Evolutionary conservation across 768 basidiomycete species (phyloP).

Genomic region (Dacryopinax primogenitus): DNA sequence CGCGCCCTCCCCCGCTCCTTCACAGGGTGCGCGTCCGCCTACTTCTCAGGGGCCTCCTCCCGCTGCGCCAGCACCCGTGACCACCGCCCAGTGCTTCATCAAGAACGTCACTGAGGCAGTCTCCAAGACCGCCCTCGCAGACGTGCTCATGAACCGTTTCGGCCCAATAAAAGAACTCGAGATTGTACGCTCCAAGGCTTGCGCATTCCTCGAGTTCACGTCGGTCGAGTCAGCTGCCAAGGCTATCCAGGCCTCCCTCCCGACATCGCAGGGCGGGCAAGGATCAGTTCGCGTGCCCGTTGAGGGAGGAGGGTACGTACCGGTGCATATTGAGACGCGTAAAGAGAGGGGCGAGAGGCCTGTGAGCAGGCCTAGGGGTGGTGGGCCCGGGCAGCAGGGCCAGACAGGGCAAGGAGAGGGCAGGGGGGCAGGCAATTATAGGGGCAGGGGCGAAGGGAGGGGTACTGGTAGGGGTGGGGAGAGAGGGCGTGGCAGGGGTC

Average conservation of each 20-base stretch:
- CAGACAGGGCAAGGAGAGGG: background rate
- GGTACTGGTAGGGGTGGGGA: background rate
- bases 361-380: slow-evolving; percentile 12
- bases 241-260: slow-evolving; percentile 66
- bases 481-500: background rate
- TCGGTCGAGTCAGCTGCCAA: slow-evolving; percentile 66
- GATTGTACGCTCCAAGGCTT: slow-evolving; percentile 75
- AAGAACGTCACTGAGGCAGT: slow-evolving; percentile 73
- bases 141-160: slow-evolving; percentile 47
- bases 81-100: slow-evolving; percentile 77
- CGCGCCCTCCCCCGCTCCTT: slow-evolving; percentile 23
- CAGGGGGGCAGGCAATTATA: background rate
- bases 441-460: background rate
- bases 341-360: slow-evolving; percentile 85
- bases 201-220: slow-evolving; percentile 86
- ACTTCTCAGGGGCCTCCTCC: slow-evolving; percentile 33
- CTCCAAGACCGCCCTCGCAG: slow-evolving; percentile 38
- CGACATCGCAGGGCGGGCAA: slow-evolving; percentile 61
- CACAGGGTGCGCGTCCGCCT: slow-evolving; percentile 24
- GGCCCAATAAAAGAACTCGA: slow-evolving; percentile 79
- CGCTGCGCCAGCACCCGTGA: slow-evolving; percentile 43
- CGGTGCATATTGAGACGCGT: slow-evolving; percentile 73
- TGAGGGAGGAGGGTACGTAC: slow-evolving; percentile 45
- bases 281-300: slow-evolving; percentile 60
- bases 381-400: background rate